Conservation (phyloP, 176 grass and related monocot genomes). For the Phoenix roebelenii region DNA sequence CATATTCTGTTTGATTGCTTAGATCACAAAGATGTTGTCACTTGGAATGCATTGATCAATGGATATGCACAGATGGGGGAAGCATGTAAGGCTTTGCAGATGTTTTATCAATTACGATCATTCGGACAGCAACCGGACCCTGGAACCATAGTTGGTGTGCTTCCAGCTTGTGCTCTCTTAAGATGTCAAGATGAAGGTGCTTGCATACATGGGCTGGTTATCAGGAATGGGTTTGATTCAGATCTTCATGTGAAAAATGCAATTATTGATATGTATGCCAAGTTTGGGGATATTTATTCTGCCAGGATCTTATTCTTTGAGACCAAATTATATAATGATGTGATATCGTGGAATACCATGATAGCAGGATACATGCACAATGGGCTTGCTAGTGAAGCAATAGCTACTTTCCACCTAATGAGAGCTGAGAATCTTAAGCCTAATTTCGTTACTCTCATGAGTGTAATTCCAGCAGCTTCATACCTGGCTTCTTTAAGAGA, state of each 20-base stretch:
- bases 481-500: conserved; percentile 25
- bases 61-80: conserved; percentile 44
- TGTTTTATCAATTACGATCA: conserved; percentile 24
- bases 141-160: conserved; percentile 31
- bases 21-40: conserved; percentile 55
- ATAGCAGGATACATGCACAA: conserved; percentile 38
- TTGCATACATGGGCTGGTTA: conserved; percentile 25
- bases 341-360: conserved; percentile 44
- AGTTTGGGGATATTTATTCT: conserved; percentile 30
- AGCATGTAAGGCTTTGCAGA: conserved; percentile 24
- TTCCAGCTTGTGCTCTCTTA: conserved; percentile 29
- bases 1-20: conserved; percentile 53
- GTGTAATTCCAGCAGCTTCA: conserved; percentile 30
- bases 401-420: conserved; percentile 30
- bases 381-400: conserved; percentile 23
- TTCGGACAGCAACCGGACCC: conserved; percentile 13
- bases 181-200: conserved; percentile 24
- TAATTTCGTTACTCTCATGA: conserved; percentile 30
- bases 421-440: conserved; percentile 30
- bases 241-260: conserved; percentile 50
- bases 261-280: conserved; percentile 36
- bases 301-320: conserved; percentile 25
- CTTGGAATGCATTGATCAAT: conserved; percentile 83
- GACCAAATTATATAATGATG: conserved; percentile 18
- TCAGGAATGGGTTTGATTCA: conserved; percentile 32